These are phyloP conservation scores for Ogataea methylovora DNA, from an alignment of 805 yeast genomes.

Conservation along the genomic window DNA sequence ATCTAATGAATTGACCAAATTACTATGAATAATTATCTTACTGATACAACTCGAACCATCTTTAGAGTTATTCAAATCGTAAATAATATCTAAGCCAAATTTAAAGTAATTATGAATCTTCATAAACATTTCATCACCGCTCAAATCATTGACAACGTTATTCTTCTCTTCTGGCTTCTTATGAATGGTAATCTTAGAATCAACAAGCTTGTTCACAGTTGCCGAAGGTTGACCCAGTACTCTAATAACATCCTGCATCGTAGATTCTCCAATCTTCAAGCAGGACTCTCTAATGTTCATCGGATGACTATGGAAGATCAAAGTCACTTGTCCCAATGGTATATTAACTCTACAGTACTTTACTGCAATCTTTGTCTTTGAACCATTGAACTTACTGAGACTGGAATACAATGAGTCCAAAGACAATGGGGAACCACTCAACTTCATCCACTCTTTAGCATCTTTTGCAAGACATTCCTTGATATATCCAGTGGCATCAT, in stretches of 20 bases:
- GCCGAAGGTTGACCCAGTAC: conserved; percentile 53
- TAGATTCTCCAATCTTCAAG: conserved; percentile 32
- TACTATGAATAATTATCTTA: conserved; percentile 45
- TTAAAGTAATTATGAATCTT: conserved; percentile 50
- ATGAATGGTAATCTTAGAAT: conserved; percentile 31
- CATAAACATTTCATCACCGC: conserved; percentile 11
- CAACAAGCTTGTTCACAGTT: conserved; percentile 33
- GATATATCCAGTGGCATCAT: conserved; percentile 11
- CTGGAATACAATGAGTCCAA: not conserved
- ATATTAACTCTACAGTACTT: conserved; percentile 6
- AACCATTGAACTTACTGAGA: not conserved
- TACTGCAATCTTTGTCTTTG: too few species aligned
- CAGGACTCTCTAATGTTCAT: conserved; percentile 6
- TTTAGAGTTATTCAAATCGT: conserved; percentile 26
- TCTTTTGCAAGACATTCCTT: not conserved
- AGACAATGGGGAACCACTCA: too few species aligned
- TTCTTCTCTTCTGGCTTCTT: not conserved
- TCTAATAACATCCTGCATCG: conserved; percentile 41
- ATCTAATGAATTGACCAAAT: conserved; percentile 42
- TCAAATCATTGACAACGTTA: not conserved
- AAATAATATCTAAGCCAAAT: conserved; percentile 47
- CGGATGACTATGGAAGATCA: conserved; percentile 20
- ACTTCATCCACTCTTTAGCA: not conserved
- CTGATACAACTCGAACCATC: conserved; percentile 28
- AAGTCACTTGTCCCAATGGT: conserved; percentile 12